Percentiles rank a stretch among this genome's conserved stretches.
Conservation (phyloP, 2,329 filamentous ascomycete genomes). For the Hymenoscyphus albidus region DNA sequence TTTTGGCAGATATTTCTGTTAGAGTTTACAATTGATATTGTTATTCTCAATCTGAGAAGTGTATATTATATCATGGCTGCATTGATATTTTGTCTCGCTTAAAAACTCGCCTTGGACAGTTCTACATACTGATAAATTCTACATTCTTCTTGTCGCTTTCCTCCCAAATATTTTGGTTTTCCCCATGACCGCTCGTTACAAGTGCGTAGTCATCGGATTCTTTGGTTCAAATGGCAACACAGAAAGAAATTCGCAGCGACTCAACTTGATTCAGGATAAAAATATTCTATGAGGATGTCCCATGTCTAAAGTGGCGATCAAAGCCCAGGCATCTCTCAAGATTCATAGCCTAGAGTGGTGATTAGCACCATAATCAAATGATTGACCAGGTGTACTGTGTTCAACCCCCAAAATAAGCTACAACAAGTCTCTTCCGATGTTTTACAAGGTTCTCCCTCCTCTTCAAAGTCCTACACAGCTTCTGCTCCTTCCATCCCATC, state of each 20-base stretch:
- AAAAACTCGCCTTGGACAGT: no score
- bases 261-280: background rate
- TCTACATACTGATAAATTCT: no score
- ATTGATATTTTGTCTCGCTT: no score
- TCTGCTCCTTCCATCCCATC: conserved; percentile 56
- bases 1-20: no score
- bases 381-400: conserved; percentile 3
- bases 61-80: no score
- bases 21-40: no score
- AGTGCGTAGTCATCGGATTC: no score
- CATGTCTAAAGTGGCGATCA: background rate
- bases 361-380: background rate
- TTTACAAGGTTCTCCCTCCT: conserved; percentile 58
- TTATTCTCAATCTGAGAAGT: no score
- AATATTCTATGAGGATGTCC: background rate
- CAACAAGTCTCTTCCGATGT: conserved; percentile 58
- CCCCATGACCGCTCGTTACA: no score
- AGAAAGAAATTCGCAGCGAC: no score
- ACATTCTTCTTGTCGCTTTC: no score
- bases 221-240: background rate
- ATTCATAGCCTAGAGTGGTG: background rate
- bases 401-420: conserved; percentile 31
- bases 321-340: background rate
- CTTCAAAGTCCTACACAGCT: conserved; percentile 53
- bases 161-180: no score